phyloP scores from a whole-genome alignment of 805 yeast species.

The Wickerhamiella slavikovae region DNA sequence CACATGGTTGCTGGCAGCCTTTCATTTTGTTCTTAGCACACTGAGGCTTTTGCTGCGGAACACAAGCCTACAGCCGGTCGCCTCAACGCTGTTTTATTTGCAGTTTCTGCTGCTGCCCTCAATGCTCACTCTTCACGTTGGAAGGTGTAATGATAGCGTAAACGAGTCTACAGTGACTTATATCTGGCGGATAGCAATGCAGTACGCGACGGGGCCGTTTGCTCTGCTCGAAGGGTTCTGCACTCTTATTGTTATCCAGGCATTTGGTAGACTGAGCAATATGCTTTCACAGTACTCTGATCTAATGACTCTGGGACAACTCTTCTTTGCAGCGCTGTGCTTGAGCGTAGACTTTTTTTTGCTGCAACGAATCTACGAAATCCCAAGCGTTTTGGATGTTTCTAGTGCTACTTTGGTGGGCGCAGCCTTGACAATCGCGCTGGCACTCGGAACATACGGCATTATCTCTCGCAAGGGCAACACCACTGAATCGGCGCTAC shows the following conservation, averaged over 20 bases:
- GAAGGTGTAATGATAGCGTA: conserved; percentile 13
- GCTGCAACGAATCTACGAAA: conserved; percentile 62
- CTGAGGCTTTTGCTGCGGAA: conserved; percentile 31
- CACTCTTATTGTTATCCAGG: conserved; percentile 76
- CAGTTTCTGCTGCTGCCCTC: conserved; percentile 77
- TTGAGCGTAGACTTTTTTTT: conserved; percentile 62
- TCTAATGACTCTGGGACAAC: conserved; percentile 54
- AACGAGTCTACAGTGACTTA: conserved; percentile 22
- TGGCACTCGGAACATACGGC: conserved; percentile 61
- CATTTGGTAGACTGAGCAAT: conserved; percentile 62
- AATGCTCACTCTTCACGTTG: conserved; percentile 35
- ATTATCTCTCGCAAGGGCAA: conserved; percentile 68
- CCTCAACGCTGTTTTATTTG: conserved; percentile 35
- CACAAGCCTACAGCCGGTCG: conserved; percentile 19
- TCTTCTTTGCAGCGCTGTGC: conserved; percentile 51
- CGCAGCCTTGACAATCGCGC: conserved; percentile 55
- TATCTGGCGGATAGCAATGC: conserved; percentile 52
- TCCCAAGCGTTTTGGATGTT: conserved; percentile 43
- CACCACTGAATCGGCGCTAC: conserved; percentile 71
- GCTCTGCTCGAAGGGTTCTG: conserved; percentile 87
- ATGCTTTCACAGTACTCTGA: conserved; percentile 51
- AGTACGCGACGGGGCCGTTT: conserved; percentile 74
- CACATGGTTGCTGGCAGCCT: conserved; percentile 46
- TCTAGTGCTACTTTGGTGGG: conserved; percentile 72
- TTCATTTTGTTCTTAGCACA: conserved; percentile 57